Conservation (phyloP, 345 rosid species). For the Populus deltoides region DNA sequence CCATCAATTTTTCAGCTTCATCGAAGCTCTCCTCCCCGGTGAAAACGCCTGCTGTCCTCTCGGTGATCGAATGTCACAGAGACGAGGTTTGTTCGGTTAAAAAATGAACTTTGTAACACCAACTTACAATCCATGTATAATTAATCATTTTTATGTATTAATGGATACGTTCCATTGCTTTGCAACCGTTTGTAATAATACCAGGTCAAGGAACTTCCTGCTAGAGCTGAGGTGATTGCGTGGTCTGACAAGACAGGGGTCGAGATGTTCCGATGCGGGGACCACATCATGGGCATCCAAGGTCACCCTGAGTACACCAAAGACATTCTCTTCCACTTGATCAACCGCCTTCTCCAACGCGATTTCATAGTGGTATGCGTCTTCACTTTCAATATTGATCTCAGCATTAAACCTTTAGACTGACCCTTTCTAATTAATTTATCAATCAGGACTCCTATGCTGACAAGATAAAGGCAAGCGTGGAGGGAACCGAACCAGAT, state of each 20-base stretch:
- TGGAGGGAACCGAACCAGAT: slow-evolving; percentile 46
- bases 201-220: slow-evolving; percentile 53
- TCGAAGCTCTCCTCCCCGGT: slow-evolving; percentile 37
- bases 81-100: slow-evolving; percentile 51
- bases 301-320: slow-evolving; percentile 71
- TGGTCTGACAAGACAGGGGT: slow-evolving; percentile 50
- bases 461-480: slow-evolving; percentile 37
- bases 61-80: slow-evolving; percentile 55
- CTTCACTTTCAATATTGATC: not conserved
- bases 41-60: slow-evolving; percentile 34
- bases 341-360: slow-evolving; percentile 43
- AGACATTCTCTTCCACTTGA: slow-evolving; percentile 55
- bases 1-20: slow-evolving; percentile 41
- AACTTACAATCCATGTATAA: not conserved
- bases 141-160: not conserved
- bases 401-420: not conserved
- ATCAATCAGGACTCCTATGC: slow-evolving; percentile 39
- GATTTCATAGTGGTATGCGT: slow-evolving; percentile 30
- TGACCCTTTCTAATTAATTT: not conserved
- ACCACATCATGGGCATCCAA: slow-evolving; percentile 74
- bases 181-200: not conserved
- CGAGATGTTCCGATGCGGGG: slow-evolving; percentile 59
- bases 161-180: not conserved
- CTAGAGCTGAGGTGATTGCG: slow-evolving; percentile 48
- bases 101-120: not conserved